A percentile compares a stretch with the other conserved stretches of the same genome.
phyloP scores from a whole-genome alignment of 345 rosid genomes.

The Cardiospermum halicacabum region DNA sequence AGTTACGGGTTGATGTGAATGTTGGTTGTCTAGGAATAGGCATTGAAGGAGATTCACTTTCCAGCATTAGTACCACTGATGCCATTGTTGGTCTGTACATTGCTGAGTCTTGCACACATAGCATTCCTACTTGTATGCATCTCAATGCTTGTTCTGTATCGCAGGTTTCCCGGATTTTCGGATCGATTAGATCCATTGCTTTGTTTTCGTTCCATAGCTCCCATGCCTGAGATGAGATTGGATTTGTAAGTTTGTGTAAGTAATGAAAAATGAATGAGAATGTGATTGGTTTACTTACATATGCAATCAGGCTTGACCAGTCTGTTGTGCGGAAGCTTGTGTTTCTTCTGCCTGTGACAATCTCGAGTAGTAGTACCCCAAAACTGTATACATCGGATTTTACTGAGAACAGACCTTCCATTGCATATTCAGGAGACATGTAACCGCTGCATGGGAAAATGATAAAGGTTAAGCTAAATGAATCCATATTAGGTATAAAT shows the following conservation, averaged over 20 bases:
- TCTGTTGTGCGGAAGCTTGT: conserved; percentile 36
- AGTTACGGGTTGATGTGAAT: conserved; percentile 43
- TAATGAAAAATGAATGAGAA: neutral
- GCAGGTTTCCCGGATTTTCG: conserved; percentile 35
- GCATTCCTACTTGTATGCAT: conserved; percentile 75
- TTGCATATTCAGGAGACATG: conserved; percentile 77
- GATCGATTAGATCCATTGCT: conserved; percentile 59
- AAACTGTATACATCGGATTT: conserved; percentile 76
- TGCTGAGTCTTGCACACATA: conserved; percentile 82
- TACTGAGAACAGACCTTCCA: conserved; percentile 68
- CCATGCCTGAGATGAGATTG: conserved; percentile 57
- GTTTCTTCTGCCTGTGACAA: conserved; percentile 52
- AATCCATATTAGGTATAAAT: neutral
- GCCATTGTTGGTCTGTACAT: conserved; percentile 65
- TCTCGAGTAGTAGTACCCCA: conserved; percentile 62
- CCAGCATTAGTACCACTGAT: conserved; percentile 54
- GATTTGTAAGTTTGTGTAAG: neutral
- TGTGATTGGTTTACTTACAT: conserved; percentile 35
- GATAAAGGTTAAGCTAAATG: neutral
- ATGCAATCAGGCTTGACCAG: conserved; percentile 37
- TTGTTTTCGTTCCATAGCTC: conserved; percentile 56
- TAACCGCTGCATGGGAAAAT: conserved; percentile 44
- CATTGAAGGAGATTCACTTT: conserved; percentile 56
- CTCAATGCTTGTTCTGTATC: conserved; percentile 40
- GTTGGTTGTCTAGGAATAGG: conserved; percentile 55